Evolutionary conservation across 257 asterid species (phyloP).

Genomic region (Gynochthodes officinalis): DNA sequence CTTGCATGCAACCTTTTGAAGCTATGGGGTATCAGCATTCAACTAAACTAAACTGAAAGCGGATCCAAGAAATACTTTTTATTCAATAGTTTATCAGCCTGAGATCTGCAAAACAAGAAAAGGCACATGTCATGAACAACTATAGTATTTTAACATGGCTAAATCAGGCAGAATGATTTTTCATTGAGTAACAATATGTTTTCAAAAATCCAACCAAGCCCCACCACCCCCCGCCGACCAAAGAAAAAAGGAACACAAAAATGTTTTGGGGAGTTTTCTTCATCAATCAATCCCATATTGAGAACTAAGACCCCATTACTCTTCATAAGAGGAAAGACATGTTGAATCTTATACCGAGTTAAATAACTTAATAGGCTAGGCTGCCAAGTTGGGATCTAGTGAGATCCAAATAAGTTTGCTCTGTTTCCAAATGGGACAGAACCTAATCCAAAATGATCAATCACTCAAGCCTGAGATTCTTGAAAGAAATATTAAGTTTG

Average conservation of each 20-base stretch:
- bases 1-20: background rate
- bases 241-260: too few species aligned
- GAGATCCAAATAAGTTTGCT: background rate
- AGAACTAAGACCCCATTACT: background rate
- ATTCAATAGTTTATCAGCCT: background rate
- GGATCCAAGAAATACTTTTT: background rate
- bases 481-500: background rate
- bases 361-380: background rate
- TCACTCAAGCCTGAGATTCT: background rate
- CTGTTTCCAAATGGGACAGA: background rate
- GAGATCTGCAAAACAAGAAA: slow-evolving; percentile 16
- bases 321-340: background rate
- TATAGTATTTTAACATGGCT: background rate
- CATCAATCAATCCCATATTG: background rate
- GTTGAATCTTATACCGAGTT: background rate
- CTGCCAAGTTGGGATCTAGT: background rate
- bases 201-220: too few species aligned
- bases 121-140: slow-evolving; percentile 2
- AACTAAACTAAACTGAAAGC: background rate
- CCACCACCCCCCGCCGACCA: too few species aligned
- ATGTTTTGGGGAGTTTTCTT: background rate
- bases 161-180: background rate
- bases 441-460: background rate
- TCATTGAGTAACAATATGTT: background rate
- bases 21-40: background rate